phyloP scores from a whole-genome alignment of 2,329 filamentous ascomycete genomes.

The Claviceps purpurea region DNA sequence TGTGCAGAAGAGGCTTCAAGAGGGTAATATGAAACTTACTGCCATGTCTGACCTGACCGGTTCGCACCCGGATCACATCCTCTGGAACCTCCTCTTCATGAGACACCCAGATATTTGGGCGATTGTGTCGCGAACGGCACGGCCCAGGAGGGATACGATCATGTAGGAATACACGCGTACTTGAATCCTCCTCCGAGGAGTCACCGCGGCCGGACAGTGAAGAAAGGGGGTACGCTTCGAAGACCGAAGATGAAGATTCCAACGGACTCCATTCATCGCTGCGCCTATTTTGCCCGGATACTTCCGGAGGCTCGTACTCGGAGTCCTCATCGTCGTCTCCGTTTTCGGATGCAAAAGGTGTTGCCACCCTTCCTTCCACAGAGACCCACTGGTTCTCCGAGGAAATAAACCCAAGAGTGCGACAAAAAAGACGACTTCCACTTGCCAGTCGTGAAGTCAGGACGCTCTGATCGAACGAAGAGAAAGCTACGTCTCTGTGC shows the following conservation, averaged over 20 bases:
- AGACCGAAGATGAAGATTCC: no score
- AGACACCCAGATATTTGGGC: neutral
- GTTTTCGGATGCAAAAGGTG: no score
- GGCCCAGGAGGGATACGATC: neutral
- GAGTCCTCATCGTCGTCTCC: no score
- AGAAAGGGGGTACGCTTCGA: no score
- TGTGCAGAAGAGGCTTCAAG: no score
- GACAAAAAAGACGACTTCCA: neutral
- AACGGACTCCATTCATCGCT: no score
- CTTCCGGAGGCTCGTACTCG: no score
- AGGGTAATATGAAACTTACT: neutral
- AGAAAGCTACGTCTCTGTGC: neutral
- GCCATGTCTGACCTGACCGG: neutral
- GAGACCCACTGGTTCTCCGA: neutral
- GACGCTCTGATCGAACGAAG: neutral
- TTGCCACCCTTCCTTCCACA: neutral
- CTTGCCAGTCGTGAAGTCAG: neutral
- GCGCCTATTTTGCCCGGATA: no score
- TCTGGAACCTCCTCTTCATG: no score
- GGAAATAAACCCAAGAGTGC: neutral
- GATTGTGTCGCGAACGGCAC: neutral
- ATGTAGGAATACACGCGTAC: neutral
- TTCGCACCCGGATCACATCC: neutral
- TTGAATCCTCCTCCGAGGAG: neutral
- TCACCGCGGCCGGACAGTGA: no score